These are phyloP conservation scores for Termitomyces sp. DNA, from an alignment of 768 basidiomycete genomes.

Conservation along the genomic window DNA sequence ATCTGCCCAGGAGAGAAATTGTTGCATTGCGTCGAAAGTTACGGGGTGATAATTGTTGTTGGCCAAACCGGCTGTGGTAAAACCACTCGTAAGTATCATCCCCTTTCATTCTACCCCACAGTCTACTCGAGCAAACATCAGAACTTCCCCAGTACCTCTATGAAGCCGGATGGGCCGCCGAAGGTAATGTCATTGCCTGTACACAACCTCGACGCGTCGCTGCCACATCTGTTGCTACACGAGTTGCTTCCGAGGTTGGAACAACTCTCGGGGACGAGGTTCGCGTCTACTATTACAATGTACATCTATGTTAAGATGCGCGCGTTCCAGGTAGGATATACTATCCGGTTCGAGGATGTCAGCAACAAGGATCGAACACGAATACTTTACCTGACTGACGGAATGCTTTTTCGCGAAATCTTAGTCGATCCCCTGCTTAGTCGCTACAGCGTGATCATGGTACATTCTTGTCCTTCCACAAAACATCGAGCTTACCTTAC, in stretches of 20 bases:
- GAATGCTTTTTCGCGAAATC: slow-evolving; percentile 94
- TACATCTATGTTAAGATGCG: slow-evolving; percentile 16
- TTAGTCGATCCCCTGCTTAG: slow-evolving; percentile 89
- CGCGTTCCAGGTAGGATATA: slow-evolving; percentile 81
- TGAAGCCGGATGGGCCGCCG: slow-evolving; percentile 88
- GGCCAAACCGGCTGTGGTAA: slow-evolving; percentile 98
- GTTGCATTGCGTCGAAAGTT: slow-evolving; percentile 79
- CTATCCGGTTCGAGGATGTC: slow-evolving; percentile 95
- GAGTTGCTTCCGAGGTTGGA: slow-evolving; percentile 93
- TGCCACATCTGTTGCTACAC: slow-evolving; percentile 88
- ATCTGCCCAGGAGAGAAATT: slow-evolving; percentile 62
- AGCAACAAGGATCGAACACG: slow-evolving; percentile 80
- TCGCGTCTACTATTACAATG: slow-evolving; percentile 15
- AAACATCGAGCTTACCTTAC: background rate
- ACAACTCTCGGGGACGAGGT: slow-evolving; percentile 87
- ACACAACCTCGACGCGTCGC: slow-evolving; percentile 93
- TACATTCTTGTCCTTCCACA: slow-evolving; percentile 26
- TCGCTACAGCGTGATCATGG: slow-evolving; percentile 95
- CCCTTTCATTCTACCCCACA: background rate
- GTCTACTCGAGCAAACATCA: slow-evolving; percentile 29
- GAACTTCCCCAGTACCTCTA: slow-evolving; percentile 94
- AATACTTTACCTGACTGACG: slow-evolving; percentile 96
- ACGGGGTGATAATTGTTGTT: slow-evolving; percentile 83
- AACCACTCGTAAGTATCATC: slow-evolving; percentile 76
- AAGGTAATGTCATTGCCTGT: slow-evolving; percentile 84